Evolutionary conservation across 1,139 yeast genomes (phyloP), one percentile per base, ranked within the genome.

Genomic region (Zygotorulaspora mrakii): DNA sequence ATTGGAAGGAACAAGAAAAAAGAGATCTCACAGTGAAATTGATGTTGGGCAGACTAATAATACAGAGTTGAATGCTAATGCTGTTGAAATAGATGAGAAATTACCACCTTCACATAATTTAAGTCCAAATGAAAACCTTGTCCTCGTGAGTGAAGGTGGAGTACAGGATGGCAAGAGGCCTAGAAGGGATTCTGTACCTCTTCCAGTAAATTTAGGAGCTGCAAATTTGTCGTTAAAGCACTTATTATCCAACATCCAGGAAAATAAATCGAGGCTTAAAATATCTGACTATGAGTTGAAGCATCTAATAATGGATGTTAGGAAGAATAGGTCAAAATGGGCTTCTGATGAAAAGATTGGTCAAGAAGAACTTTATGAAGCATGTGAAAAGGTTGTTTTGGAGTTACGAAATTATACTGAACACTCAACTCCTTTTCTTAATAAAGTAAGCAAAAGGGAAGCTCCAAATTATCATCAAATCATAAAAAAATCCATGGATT

Each of bases 241-340:
- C 59, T 71, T 91, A 37, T 66, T 94, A 26, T 76, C 79, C 3
- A 77, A 83, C 1, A 87, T 91, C 46, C 96, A 87, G 50, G 76
- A 74, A 23, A 79, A 83, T 46, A 76, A 96, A 52, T 87, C 87
- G 17, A 75, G 77, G 43, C 69, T 89, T 37, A 73, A 77, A 2
- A 70, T 94, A 32, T 79, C 87, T n/a, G 97, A 89, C 58, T 71
- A 77, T 42, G 98, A 94, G 57, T 73, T 91, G 45, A 77, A 94
- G 43, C 83, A 82, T 39, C 71, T 91, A 46, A 82, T 91, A 39
- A 78, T 87, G 73, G 98, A 91, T 59, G 97, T 91, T 9, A 75
- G 96, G 35, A 91, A 89, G 54, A 89, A 89, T 58, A 71, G 97
- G 50, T 94, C 97, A 0, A 91, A 94, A 64, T 94, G 98, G 99